Evolutionary conservation across 768 basidiomycete genomes (phyloP), one percentile per base, ranked within the genome.

Genomic region (Rickenella mellea): DNA sequence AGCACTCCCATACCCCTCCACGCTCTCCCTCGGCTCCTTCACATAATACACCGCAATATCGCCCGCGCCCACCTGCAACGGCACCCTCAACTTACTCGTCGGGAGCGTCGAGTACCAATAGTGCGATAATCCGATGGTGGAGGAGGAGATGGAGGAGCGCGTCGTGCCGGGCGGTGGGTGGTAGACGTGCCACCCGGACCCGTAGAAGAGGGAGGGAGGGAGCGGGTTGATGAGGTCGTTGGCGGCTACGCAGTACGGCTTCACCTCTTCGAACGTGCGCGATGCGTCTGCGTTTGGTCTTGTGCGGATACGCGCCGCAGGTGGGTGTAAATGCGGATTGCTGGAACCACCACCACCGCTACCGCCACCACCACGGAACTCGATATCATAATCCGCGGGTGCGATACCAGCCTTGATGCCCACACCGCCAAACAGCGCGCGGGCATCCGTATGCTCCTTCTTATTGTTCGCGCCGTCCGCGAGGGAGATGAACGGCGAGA

Each of bases 201-300:
- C 96, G 47, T 83, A 86, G 67, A 98, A 98, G 51, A 97, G 64
- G 24, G 87, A 88, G 0, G 83, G 78, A n/a, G 94, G 94, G 0
- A 98, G 71, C 1, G 96, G 96, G 64, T 98, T 97, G 61, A 99
- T 89, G 40, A 98, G 70, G 59, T 99, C 93, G 61, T 97, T 94
- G n/a, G 96, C 96, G 17, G 82, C 83, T 0, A 89, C 91, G 60
- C 96, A 98, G 66, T 73, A 91, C 6, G 94, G 96, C 28, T 78
- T 72, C 39, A 94, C 76, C 61, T 98, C 96, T 57, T 86, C 77
- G 59, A 84, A 94, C 3, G 76, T 68, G 1, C 65, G 61, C 10
- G 58, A 50, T 1, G 58, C 63, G n/a, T n/a, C n/a, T n/a, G n/a
- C n/a, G 44, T 62, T 63, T 2, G 86, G 86, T 2, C 73, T 76